phyloP scores from a whole-genome alignment of 2,329 filamentous ascomycete species.

The Sporothrix schenckii region DNA sequence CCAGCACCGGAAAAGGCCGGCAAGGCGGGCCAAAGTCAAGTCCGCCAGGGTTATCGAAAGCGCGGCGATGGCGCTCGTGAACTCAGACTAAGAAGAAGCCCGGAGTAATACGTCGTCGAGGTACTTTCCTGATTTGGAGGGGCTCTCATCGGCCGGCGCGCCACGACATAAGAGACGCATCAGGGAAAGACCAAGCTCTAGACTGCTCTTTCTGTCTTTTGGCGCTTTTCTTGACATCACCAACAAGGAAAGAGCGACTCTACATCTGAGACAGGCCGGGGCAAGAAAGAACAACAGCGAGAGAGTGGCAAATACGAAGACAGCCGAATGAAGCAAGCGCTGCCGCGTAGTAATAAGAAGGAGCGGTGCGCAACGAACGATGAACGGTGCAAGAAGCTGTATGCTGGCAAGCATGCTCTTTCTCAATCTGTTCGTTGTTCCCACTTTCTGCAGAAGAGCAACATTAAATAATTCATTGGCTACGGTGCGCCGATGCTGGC shows the following conservation, averaged over 20 bases:
- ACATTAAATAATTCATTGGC: conserved; percentile 4
- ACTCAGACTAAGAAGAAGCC: not conserved
- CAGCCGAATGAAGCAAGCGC: conserved; percentile 22
- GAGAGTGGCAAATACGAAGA: conserved; percentile 1
- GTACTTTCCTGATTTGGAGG: conserved; percentile 1
- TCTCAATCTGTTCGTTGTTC: not conserved
- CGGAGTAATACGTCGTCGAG: not conserved
- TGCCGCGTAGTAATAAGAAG: conserved; percentile 22
- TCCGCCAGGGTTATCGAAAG: not conserved
- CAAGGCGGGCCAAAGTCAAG: not conserved
- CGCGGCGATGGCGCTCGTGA: conserved; percentile 10
- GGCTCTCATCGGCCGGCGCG: conserved; percentile 8
- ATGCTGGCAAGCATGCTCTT: not conserved
- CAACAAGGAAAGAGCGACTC: not conserved
- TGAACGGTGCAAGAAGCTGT: not conserved
- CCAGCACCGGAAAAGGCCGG: not conserved
- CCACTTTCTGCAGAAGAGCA: not conserved
- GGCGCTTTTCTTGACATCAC: conserved; percentile 1
- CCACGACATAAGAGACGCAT: not conserved
- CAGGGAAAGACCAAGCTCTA: not conserved
- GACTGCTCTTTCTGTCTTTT: no score
- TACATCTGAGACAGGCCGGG: conserved; percentile 4
- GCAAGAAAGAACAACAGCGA: conserved; percentile 6
- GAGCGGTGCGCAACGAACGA: not conserved
- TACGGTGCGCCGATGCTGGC: not conserved